phyloP scores from a whole-genome alignment of 2,329 filamentous ascomycete species.

The Ascochyta koolunga region DNA sequence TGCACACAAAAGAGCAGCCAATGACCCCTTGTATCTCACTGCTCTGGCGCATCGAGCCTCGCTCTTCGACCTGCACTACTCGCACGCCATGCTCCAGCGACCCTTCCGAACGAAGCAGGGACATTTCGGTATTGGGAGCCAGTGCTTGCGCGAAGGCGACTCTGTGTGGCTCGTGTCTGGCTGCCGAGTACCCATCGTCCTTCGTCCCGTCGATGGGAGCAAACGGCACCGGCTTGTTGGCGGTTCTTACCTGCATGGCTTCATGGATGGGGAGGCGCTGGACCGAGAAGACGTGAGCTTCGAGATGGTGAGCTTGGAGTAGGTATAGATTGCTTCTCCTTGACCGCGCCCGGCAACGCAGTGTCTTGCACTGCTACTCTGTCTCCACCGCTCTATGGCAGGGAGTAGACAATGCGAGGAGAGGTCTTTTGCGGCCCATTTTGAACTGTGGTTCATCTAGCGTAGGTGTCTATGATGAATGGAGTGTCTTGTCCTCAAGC shows the following conservation, averaged over 20 bases:
- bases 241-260: conserved; percentile 23
- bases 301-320: conserved; percentile 21
- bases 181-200: conserved; percentile 23
- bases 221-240: conserved; percentile 20
- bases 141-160: conserved; percentile 19
- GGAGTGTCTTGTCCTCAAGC: not conserved
- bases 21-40: conserved; percentile 4
- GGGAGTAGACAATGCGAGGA: too few relatives aligned
- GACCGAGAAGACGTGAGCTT: conserved; percentile 1
- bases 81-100: conserved; percentile 15
- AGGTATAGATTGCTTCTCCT: not conserved
- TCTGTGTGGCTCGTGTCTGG: conserved; percentile 23
- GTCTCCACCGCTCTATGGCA: not conserved
- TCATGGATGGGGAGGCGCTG: conserved; percentile 24
- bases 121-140: conserved; percentile 23
- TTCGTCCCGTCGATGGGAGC: conserved; percentile 13
- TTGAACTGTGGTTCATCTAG: not conserved
- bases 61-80: conserved; percentile 20
- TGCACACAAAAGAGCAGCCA: not conserved
- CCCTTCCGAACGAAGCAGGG: conserved; percentile 20
- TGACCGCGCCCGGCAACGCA: not conserved
- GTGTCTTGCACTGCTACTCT: not conserved
- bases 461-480: not conserved
- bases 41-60: conserved; percentile 14
- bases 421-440: too few relatives aligned